Percentiles rank a stretch among this genome's conserved stretches.
These are phyloP conservation scores for Xylaria grammica DNA, from an alignment of 495 filamentous ascomycete species.

Conservation along the genomic window DNA sequence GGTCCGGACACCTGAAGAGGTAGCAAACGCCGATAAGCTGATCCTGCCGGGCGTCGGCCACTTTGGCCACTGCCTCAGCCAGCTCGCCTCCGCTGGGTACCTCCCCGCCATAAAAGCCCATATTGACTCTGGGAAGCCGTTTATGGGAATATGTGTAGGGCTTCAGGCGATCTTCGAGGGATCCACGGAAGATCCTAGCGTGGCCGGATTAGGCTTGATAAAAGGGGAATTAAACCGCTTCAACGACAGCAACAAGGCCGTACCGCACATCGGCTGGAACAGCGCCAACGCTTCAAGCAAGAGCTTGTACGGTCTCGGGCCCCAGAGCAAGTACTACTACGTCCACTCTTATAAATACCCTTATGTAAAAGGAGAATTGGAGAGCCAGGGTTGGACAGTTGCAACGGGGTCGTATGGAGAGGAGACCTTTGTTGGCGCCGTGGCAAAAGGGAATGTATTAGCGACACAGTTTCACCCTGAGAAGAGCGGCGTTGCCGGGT, in stretches of 20 bases:
- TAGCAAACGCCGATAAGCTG: conserved; percentile 84
- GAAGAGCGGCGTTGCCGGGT: conserved; percentile 89
- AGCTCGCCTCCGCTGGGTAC: conserved; percentile 79
- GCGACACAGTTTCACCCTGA: conserved; percentile 98
- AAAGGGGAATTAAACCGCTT: conserved; percentile 76
- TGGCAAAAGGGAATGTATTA: conserved; percentile 81
- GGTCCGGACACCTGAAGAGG: conserved; percentile 82
- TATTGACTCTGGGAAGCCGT: conserved; percentile 86
- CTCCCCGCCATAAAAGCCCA: conserved; percentile 77
- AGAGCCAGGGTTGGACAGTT: conserved; percentile 82
- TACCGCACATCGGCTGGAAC: conserved; percentile 99
- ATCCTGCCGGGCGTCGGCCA: conserved; percentile 97
- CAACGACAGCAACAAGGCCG: conserved; percentile 76
- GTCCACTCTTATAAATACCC: conserved; percentile 92
- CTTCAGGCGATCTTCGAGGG: conserved; percentile 87
- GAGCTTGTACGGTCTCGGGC: conserved; percentile 73
- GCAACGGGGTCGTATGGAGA: conserved; percentile 86
- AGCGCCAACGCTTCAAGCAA: conserved; percentile 64
- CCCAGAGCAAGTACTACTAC: conserved; percentile 95
- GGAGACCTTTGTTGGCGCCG: conserved; percentile 89
- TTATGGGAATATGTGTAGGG: conserved; percentile 98
- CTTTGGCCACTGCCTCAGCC: conserved; percentile 92
- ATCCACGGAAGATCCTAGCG: conserved; percentile 74
- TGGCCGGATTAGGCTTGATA: conserved; percentile 76
- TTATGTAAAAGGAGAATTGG: conserved; percentile 71